Conservation (phyloP, 1,284 basidiomycete genomes). For the Boletellus deceptivus region DNA sequence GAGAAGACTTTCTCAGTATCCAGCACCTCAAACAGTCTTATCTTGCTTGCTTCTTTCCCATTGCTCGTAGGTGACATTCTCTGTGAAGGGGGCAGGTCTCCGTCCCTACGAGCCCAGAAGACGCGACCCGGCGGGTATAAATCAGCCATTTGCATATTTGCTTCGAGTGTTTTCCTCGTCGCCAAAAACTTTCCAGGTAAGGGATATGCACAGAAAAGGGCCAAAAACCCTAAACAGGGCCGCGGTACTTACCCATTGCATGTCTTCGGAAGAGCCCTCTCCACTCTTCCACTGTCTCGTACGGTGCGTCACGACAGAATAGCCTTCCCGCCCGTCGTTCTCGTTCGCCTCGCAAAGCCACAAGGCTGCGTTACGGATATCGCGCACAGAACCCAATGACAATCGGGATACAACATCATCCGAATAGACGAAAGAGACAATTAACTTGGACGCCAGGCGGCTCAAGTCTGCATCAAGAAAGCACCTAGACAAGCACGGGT, state of each 20-base stretch:
- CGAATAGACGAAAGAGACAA: slow-evolving; percentile 78
- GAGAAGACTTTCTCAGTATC: slow-evolving; percentile 74
- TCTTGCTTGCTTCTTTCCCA: slow-evolving; percentile 39
- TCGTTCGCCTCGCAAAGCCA: slow-evolving; percentile 77
- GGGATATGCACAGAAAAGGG: background rate
- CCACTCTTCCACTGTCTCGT: slow-evolving; percentile 61
- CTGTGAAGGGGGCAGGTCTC: slow-evolving; percentile 55
- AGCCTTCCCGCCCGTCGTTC: slow-evolving; percentile 47
- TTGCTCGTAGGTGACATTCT: slow-evolving; percentile 16
- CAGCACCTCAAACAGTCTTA: slow-evolving; percentile 70
- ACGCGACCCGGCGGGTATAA: slow-evolving; percentile 80
- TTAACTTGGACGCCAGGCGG: slow-evolving; percentile 53
- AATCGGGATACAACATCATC: slow-evolving; percentile 80
- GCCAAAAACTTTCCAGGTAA: slow-evolving; percentile 58
- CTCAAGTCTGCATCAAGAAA: slow-evolving; percentile 57
- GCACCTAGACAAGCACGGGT: slow-evolving; percentile 41
- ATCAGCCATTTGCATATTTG: slow-evolving; percentile 75
- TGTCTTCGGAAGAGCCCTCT: slow-evolving; percentile 51
- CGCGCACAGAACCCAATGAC: slow-evolving; percentile 74
- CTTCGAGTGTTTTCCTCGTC: slow-evolving; percentile 79
- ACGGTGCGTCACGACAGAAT: slow-evolving; percentile 56
- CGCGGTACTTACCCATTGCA: slow-evolving; percentile 57
- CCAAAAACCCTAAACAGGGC: slow-evolving; percentile 1
- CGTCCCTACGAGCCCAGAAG: slow-evolving; percentile 72
- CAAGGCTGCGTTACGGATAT: slow-evolving; percentile 69